Base-by-base conservation (phyloP, 768 basidiomycete genomes). In the Omphalotus guepiniiformis region DNA sequence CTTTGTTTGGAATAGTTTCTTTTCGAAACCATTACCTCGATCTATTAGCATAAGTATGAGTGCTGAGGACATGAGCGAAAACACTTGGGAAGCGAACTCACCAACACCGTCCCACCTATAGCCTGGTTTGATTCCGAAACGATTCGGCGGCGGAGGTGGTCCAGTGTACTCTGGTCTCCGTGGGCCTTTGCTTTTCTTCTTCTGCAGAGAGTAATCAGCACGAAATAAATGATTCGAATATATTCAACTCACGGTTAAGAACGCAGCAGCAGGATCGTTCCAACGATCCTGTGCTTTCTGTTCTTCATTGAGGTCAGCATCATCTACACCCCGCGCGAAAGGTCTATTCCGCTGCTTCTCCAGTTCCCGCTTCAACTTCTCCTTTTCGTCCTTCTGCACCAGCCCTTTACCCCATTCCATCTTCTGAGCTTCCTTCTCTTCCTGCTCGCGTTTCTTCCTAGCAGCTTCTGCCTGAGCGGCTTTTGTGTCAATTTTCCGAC, bases 81-180 rank as follows among this genome's bases (percentile, higher is more conserved):
- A 27, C 28, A 8, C 18, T 13, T 56, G 19, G 38, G 43, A 41
- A 27, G 15, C 19, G 23, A 45, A 72, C 78, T 54, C 52, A 92
- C 94, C 94, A 53, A 98, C 96, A 23, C 96, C 96, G 63, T 99
- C 96, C 96, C 96, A 99, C 60, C 95, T 76, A 63, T 93, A 92
- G 1, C 96, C 96, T 21, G 96, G 96, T 53, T 79, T 86, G 53
- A 99, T 97, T 19, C 87, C 86, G 63, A 95, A 98, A 6, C 96
- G 83, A 68, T 99, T 98, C 6, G 95, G 94, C 12, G 93, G 86
- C 1, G 91, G 90, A 0, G 85, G 79, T 1, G 94, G 91, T 11
- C 94, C 93, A 15, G 66, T 72, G 63, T 97, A 97, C 62, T 85
- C 83, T 7, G 95, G 96, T 66, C 75, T 82, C 43, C 79, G 79